Evolutionary conservation across 2,329 filamentous ascomycete genomes (phyloP), one percentile per base, ranked within the genome.

Genomic region (Penicillium sp.): DNA sequence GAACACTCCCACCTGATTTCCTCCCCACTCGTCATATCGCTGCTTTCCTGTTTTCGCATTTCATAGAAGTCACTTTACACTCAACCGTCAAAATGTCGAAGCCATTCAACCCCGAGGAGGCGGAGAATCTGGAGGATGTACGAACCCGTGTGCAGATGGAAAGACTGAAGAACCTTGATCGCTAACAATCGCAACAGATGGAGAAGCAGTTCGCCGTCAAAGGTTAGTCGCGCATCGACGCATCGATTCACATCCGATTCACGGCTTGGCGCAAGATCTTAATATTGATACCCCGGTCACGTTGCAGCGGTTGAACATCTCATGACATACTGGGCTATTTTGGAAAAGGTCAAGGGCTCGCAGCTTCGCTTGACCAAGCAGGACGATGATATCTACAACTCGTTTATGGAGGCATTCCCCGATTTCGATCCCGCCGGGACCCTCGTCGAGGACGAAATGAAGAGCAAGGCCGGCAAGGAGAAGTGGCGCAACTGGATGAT

Each of bases 161-260:
- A 29, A 32, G 9, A 40, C 32, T n/a, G 21, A 28, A 41, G 13
- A 33, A 22, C 21, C 33, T n/a, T 26, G 34, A 45, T 52, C 37
- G 53, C 65, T 71, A 47, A 66, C 55, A 28, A 48, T 48, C 29
- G 6, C 8, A 43, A 37, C 58, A 95, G 87, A 96, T 98, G 69
- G 93, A 98, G 80, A 95, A 96, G 79, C 93, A 97, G 72, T 98
- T 98, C 65, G 93, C 93, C 28, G 93, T 98, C 63, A 97, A 97
- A 77, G 86, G 87, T 88, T 64, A 40, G 61, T 53, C 42, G 31
- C 43, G 15, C 35, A 28, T 42, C 19, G 24, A 29, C 43, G 15
- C 35, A 28, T 42, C 19, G 24, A 29, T 48, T 31, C 35, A 31
- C 8, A 12, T 45, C 13, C 15, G 3, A 24, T n/a, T 35, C 7